Evolutionary conservation across 192 early-diverging fungal genomes (phyloP).

Genomic region (Umbelopsis ramanniana): DNA sequence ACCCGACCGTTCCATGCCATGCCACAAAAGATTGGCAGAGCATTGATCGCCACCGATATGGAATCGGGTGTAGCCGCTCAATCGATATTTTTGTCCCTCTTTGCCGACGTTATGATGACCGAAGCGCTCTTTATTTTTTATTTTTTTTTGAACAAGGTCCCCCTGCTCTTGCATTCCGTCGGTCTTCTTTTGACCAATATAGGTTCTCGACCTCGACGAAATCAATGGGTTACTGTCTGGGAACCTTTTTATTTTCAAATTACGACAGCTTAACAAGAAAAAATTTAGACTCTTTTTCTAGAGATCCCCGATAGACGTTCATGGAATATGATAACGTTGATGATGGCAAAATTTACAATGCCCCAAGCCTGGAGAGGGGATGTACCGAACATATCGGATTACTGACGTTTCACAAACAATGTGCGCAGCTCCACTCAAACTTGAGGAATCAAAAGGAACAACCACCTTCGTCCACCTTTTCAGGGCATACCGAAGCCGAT

Average conservation of each 20-base stretch:
- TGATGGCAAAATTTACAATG: no score
- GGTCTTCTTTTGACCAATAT: no score
- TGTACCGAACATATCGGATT: background rate
- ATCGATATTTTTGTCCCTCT: background rate
- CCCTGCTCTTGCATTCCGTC: background rate
- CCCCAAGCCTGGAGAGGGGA: no score
- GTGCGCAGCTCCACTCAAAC: background rate
- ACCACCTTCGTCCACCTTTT: background rate
- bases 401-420: background rate
- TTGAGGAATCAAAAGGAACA: background rate
- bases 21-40: background rate
- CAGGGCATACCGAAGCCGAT: background rate
- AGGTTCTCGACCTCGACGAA: no score
- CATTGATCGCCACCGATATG: background rate
- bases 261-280: no score
- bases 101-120: background rate
- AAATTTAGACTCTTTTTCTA: no score
- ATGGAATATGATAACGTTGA: no score
- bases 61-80: background rate
- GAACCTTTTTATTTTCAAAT: no score
- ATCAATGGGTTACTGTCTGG: no score
- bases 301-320: no score
- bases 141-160: background rate
- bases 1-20: background rate
- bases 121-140: background rate